Conservation (phyloP, 2,329 filamentous ascomycete genomes). For the Penicillium hesseltinei region DNA sequence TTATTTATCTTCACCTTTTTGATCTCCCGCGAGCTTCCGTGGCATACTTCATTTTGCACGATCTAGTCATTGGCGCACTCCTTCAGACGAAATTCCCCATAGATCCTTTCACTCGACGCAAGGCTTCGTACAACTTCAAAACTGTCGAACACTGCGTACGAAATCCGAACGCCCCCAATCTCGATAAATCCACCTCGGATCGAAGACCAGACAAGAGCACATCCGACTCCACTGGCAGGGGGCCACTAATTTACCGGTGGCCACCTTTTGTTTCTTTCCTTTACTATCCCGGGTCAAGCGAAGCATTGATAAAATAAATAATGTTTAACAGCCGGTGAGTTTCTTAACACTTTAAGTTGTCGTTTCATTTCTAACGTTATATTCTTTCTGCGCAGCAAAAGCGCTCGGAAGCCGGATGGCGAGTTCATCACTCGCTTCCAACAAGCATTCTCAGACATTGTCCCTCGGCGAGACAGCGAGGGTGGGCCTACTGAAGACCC, state of each 20-base stretch:
- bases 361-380: background rate
- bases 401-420: constrained; percentile 80
- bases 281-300: background rate
- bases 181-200: background rate
- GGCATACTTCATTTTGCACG: constrained; percentile 9
- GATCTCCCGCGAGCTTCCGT: constrained; percentile 10
- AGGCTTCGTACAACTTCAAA: background rate
- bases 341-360: background rate
- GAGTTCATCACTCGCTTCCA: constrained; percentile 82
- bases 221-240: background rate
- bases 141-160: background rate
- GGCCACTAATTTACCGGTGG: background rate
- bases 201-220: background rate
- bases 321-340: constrained; percentile 53
- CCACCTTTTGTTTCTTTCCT: background rate
- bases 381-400: constrained; percentile 52
- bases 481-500: constrained; percentile 25
- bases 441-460: constrained; percentile 74
- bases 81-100: background rate
- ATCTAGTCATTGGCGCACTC: background rate
- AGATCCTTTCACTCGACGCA: background rate
- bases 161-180: background rate
- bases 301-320: constrained; percentile 3
- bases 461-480: constrained; percentile 47
- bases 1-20: constrained; percentile 15